Evolutionary conservation across 2,329 filamentous ascomycete genomes (phyloP).

Genomic region (Fusarium nisikadoi): DNA sequence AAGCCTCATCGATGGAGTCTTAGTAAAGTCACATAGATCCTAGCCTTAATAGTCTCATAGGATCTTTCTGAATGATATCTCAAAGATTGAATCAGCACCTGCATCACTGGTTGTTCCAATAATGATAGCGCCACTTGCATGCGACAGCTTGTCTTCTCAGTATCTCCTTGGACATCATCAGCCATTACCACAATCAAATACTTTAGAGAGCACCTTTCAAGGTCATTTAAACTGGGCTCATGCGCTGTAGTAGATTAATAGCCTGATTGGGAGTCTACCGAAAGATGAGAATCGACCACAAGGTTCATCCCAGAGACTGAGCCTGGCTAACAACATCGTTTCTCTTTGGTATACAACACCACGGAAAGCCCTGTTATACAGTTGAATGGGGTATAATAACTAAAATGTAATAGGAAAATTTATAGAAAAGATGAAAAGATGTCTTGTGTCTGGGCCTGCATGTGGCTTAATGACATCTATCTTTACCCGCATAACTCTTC

Average conservation of each 20-base stretch:
- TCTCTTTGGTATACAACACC: background rate
- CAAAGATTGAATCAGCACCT: background rate
- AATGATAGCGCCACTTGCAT: background rate
- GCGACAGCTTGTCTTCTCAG: background rate
- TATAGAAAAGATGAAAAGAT: too few relatives aligned
- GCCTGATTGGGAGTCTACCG: too few relatives aligned
- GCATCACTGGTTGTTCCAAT: background rate
- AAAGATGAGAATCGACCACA: too few relatives aligned
- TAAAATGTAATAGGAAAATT: accelerated
- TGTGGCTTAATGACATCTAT: background rate
- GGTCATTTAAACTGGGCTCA: accelerated
- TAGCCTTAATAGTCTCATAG: background rate
- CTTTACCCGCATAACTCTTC: background rate
- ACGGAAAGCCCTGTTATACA: background rate
- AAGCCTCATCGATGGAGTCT: too few relatives aligned
- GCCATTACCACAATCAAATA: background rate
- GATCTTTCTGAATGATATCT: background rate
- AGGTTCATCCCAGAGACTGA: background rate
- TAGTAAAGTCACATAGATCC: background rate
- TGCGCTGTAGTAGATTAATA: background rate
- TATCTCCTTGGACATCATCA: background rate
- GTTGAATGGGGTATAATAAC: background rate
- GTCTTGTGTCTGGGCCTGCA: background rate
- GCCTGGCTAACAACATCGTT: background rate
- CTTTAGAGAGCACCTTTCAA: background rate